Base-by-base conservation (phyloP, 2,329 filamentous ascomycete species). In the Triangularia verruculosa region DNA sequence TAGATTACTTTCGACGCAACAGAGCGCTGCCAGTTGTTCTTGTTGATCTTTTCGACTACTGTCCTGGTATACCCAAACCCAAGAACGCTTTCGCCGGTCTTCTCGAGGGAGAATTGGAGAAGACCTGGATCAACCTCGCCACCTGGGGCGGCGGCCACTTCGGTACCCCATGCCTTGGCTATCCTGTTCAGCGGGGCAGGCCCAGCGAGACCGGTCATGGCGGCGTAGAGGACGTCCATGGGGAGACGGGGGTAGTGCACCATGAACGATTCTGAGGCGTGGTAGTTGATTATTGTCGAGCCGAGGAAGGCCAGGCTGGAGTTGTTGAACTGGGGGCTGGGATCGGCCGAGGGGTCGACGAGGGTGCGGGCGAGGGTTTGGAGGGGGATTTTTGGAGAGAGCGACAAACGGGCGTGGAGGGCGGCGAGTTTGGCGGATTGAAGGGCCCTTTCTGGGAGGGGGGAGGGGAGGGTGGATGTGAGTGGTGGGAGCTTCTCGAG, bases 241-340 rank as follows among this genome's bases (percentile, higher is more conserved):
- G 95, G 95, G 61, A 99, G 84, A 57, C 95, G 92, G 13, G 95
- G 95, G 78, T 93, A 98, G 73, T 88, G 90, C 80, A 89, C 92
- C 70, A 97, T 80, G 68, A 99, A 85, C 78, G 89, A 89, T 82
- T 99, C 95, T 72, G 91, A 86, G 66, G 91, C 89, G 76, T 97
- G 93, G 80, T 95, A 96, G 76, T 89, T 88, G 71, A 98, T 86
- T 69, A 99, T 83, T 69, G 93, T 88, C 72, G 87, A 84, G 67
- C 95, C 95, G 25, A 98, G 83, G 69, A 89, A 87, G 60, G 92
- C 86, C 63, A 99, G 85, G 68, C 91, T 89, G 70, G 85, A 81
- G 77, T 99, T 99, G 82, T 98, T 99, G 83, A 95, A 96, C 71
- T 84, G 84, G 57, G 87, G 80, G 76, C 92, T 86, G 12, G 84